phyloP scores from a whole-genome alignment of 768 basidiomycete species.

The Serendipita sp. region DNA sequence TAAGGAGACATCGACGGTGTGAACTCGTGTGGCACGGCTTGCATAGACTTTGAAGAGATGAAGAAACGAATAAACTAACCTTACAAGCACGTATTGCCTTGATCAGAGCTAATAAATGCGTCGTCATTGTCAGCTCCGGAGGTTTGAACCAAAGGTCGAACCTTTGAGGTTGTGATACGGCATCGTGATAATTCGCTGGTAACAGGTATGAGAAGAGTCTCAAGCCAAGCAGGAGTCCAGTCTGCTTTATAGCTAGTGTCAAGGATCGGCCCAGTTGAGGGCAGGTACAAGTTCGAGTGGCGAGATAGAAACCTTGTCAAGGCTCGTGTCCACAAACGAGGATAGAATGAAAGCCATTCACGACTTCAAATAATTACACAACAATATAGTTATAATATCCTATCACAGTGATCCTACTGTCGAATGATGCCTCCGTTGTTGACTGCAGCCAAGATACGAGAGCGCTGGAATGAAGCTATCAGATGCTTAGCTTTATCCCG shows the following conservation, averaged over 20 bases:
- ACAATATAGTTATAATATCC: background rate
- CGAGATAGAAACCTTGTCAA: too few species aligned
- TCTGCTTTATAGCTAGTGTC: background rate
- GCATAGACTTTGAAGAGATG: background rate
- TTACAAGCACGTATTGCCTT: conserved; percentile 98
- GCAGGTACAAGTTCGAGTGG: background rate
- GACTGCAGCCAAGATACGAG: background rate
- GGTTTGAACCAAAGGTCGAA: conserved; percentile 19
- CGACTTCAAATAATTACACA: background rate
- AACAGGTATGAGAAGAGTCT: background rate
- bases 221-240: background rate
- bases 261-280: background rate
- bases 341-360: too few species aligned
- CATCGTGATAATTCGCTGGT: conserved; percentile 10
- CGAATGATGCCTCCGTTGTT: background rate
- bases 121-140: conserved; percentile 16
- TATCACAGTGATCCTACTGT: background rate
- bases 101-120: conserved; percentile 55
- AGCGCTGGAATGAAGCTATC: background rate
- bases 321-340: too few species aligned
- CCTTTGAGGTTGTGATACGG: conserved; percentile 74
- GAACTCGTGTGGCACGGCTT: background rate
- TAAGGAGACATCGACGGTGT: background rate
- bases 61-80: conserved; percentile 28
- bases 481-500: background rate